Base-by-base conservation (phyloP, 768 basidiomycete genomes). In the Tulasnella calospora region DNA sequence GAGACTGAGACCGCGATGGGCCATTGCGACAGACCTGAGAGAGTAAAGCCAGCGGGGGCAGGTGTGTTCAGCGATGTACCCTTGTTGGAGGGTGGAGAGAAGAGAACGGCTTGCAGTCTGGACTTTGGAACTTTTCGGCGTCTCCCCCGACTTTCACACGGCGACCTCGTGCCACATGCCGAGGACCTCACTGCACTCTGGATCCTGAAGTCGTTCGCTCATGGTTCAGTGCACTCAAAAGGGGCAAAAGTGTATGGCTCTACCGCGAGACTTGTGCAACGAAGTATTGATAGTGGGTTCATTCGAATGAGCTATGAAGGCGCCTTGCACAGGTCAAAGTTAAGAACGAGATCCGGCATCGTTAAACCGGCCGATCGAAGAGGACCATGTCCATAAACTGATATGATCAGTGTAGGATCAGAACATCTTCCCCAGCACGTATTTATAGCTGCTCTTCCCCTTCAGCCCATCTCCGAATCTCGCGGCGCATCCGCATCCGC, bases 71-170 rank as follows among this genome's bases (percentile, higher is more conserved):
- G n/a, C 33, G 71, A 35, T 27, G 71, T 41, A 73, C 46, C 40
- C 46, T 47, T 73, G 55, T 44, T 38, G 35, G 38, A 70, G 35
- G 69, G 76, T 67, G 76, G 69, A 77, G 47, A 51, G 47, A 71
- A 77, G 55, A 77, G 41, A 33, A 77, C 10, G 30, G 61, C 30
- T 35, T 51, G 51, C 61, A 67, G 61, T 67, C 61, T 67, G 61
- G 61, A 67, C 61, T 67, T 67, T 67, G 33, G 61, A 67, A 67
- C 61, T 67, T 67, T 67, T 67, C 61, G 61, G 61, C 61, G 61
- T 67, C 61, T 67, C 61, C 61, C 23, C 27, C 15, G 30, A 30
- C 61, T 0, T 67, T 67, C 61, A 67, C 61, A 67, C 61, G 61
- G 61, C 27, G 61, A 67, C 61, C 61, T 67, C n/a, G n/a, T 67